Conservation (phyloP, 2,329 filamentous ascomycete species). For the Rhinocladiella similis region DNA sequence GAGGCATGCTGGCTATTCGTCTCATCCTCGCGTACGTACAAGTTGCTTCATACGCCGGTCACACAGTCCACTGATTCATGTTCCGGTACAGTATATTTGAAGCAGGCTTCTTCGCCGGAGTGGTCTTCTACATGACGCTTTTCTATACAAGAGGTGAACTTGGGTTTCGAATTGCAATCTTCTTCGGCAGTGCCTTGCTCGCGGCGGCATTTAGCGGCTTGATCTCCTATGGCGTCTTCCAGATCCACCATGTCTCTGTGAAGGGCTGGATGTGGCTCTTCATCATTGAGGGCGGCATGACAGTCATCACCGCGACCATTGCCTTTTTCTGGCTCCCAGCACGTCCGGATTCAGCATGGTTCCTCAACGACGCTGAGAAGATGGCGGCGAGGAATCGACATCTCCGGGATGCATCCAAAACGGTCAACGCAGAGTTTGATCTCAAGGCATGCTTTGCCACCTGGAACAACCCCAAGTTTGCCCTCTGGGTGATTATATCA, state of each 20-base stretch:
- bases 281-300: slow-evolving; percentile 59
- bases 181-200: slow-evolving; percentile 75
- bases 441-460: slow-evolving; percentile 54
- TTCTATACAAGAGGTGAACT: slow-evolving; percentile 74
- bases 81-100: not conserved
- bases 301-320: slow-evolving; percentile 62
- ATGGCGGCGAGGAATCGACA: slow-evolving; percentile 71
- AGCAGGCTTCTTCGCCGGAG: slow-evolving; percentile 15
- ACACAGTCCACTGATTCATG: not conserved
- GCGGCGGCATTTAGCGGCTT: slow-evolving; percentile 66
- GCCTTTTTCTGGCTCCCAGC: slow-evolving; percentile 69
- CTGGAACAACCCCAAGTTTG: slow-evolving; percentile 56
- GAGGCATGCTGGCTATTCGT: slow-evolving; percentile 50
- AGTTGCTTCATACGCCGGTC: not conserved
- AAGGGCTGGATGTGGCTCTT: slow-evolving; percentile 56
- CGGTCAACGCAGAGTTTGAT: slow-evolving; percentile 58
- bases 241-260: slow-evolving; percentile 51
- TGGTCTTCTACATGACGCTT: slow-evolving; percentile 35
- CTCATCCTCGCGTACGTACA: slow-evolving; percentile 44
- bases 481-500: slow-evolving; percentile 57
- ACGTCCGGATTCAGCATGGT: slow-evolving; percentile 63
- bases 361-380: slow-evolving; percentile 67
- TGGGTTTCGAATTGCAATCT: slow-evolving; percentile 68
- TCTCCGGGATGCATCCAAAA: slow-evolving; percentile 70
- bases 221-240: slow-evolving; percentile 62